These are phyloP conservation scores for Aureobasidium namibiae DNA, from an alignment of 2,329 filamentous ascomycete genomes.

Conservation along the genomic window DNA sequence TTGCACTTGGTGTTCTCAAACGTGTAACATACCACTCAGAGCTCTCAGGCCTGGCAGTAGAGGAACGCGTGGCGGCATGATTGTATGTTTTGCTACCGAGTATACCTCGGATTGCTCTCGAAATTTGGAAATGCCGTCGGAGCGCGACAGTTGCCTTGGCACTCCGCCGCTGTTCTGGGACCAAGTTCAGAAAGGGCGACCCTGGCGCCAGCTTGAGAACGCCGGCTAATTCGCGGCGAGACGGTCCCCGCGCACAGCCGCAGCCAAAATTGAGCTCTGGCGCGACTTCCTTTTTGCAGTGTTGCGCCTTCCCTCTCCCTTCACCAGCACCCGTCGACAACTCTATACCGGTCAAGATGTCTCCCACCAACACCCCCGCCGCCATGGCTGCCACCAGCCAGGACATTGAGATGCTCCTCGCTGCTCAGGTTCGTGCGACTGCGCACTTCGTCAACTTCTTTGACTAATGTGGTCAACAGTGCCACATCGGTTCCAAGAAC, in stretches of 20 bases:
- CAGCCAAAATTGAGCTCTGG: background rate
- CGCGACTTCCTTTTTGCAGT: background rate
- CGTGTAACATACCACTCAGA: conserved; percentile 24
- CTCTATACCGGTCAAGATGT: conserved; percentile 60
- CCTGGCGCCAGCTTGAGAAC: too few species aligned
- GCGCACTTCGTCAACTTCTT: conserved; percentile 40
- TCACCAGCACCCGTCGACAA: conserved; percentile 16
- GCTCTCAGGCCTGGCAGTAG: conserved; percentile 35
- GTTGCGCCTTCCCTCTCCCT: conserved; percentile 6
- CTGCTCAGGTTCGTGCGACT: conserved; percentile 44
- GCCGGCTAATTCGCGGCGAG: background rate
- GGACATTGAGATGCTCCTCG: conserved; percentile 99
- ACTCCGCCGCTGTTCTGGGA: too few species aligned
- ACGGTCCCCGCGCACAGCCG: background rate
- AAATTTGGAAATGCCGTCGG: background rate
- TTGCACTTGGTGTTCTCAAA: background rate
- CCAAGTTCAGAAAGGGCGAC: too few species aligned
- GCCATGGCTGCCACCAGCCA: conserved; percentile 94
- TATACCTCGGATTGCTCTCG: background rate
- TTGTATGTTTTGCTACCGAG: background rate
- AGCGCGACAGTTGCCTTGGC: background rate
- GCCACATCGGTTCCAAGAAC: conserved; percentile 98
- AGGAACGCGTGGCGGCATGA: conserved; percentile 43
- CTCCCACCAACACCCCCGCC: conserved; percentile 85
- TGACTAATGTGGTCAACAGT: conserved; percentile 28